A percentile compares a stretch with the other conserved stretches of the same genome.
Conservation (phyloP, 345 rosid genomes). For the Hypericum perforatum region DNA sequence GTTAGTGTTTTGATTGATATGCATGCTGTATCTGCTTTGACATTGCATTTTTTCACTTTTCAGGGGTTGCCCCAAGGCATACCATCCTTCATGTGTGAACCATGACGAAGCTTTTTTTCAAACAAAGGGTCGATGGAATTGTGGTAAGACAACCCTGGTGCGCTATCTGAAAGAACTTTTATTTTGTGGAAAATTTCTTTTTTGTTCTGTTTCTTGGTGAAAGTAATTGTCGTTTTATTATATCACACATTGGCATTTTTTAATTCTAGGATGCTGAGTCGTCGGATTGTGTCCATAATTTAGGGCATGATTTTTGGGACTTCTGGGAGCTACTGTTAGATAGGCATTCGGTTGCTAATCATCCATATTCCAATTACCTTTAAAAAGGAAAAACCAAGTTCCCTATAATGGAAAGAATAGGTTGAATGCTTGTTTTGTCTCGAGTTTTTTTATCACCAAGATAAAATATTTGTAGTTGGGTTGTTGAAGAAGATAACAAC, state of each 20-base stretch:
- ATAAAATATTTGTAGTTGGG: too few species aligned
- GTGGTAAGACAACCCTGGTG: constrained; percentile 45
- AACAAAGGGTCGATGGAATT: constrained; percentile 86
- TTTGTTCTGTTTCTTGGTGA: background rate
- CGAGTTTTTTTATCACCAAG: constrained; percentile 8
- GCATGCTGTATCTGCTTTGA: background rate
- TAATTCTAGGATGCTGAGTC: background rate
- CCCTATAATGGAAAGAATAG: too few species aligned
- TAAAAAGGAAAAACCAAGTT: too few species aligned
- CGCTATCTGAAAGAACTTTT: background rate
- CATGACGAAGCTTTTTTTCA: constrained; percentile 86
- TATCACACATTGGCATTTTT: background rate
- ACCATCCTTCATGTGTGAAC: constrained; percentile 85
- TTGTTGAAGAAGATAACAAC: too few species aligned
- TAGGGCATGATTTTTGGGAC: too few species aligned
- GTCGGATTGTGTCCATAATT: too few species aligned
- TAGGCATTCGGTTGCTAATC: too few species aligned
- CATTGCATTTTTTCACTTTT: constrained; percentile 9
- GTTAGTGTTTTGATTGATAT: background rate
- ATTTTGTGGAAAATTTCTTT: background rate
- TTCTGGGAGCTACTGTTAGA: too few species aligned
- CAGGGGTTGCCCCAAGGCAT: constrained; percentile 99
- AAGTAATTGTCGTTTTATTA: background rate
- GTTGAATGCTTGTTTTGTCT: constrained; percentile 1
- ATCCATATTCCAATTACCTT: too few species aligned